phyloP scores from a whole-genome alignment of 1,139 yeast genomes.

The Petasospora rhodanensis region DNA sequence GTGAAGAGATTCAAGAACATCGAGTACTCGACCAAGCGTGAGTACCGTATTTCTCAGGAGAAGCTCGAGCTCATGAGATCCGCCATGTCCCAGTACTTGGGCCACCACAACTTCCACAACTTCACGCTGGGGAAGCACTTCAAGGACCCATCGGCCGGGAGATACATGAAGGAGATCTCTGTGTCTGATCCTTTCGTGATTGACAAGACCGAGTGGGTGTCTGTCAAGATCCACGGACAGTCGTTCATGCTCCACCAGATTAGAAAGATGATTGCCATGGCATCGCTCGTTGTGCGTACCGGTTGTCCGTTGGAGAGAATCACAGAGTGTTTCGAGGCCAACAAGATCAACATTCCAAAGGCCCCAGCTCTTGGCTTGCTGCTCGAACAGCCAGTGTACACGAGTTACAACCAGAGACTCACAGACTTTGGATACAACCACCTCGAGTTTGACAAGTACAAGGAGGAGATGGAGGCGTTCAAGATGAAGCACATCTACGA shows the following conservation, averaged over 20 bases:
- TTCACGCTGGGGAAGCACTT: slow-evolving; percentile 87
- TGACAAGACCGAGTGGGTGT: slow-evolving; percentile 93
- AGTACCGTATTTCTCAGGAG: slow-evolving; percentile 58
- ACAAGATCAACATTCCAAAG: slow-evolving; percentile 85
- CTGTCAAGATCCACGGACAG: slow-evolving; percentile 95
- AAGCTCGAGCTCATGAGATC: slow-evolving; percentile 60
- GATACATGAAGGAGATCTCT: slow-evolving; percentile 74
- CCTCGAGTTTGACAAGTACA: slow-evolving; percentile 64
- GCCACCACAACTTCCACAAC: slow-evolving; percentile 93
- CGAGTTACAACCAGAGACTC: slow-evolving; percentile 70
- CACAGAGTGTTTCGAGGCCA: slow-evolving; percentile 68
- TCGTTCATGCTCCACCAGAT: slow-evolving; percentile 98
- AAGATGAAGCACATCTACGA: slow-evolving; percentile 88
- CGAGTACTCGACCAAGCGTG: slow-evolving; percentile 66
- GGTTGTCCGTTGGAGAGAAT: slow-evolving; percentile 79
- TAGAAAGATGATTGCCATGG: slow-evolving; percentile 97
- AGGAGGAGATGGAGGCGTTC: slow-evolving; percentile 73
- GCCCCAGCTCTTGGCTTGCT: slow-evolving; percentile 95
- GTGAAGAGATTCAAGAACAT: slow-evolving; percentile 56
- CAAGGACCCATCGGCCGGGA: slow-evolving; percentile 77
- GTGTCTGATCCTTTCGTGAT: slow-evolving; percentile 92
- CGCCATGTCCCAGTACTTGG: slow-evolving; percentile 71
- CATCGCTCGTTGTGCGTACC: slow-evolving; percentile 76
- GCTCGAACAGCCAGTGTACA: slow-evolving; percentile 89
- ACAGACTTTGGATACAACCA: slow-evolving; percentile 76